These are phyloP conservation scores for Dioscorea alata DNA, from an alignment of 106 monocot genomes.

Conservation along the genomic window DNA sequence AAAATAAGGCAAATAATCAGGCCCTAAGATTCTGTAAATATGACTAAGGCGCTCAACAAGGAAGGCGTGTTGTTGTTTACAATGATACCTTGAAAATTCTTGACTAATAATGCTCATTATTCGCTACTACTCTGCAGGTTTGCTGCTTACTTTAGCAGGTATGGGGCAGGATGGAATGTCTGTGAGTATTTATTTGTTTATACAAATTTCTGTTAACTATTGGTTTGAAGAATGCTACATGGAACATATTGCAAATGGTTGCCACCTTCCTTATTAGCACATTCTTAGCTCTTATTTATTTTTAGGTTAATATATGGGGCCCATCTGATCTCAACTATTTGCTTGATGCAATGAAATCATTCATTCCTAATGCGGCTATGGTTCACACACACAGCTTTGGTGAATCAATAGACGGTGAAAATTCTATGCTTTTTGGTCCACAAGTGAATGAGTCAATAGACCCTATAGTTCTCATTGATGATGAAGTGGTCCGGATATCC, in stretches of 20 bases:
- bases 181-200: conserved; percentile 42
- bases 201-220: not conserved
- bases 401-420: conserved; percentile 13
- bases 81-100: too few species aligned
- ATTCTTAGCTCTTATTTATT: not conserved
- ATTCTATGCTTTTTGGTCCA: conserved; percentile 14
- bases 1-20: too few species aligned
- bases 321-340: conserved; percentile 91
- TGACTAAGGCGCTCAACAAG: too few species aligned
- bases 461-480: conserved; percentile 76
- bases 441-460: conserved; percentile 4
- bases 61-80: too few species aligned
- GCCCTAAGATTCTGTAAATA: too few species aligned
- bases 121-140: conserved; percentile 32
- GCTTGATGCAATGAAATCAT: conserved; percentile 85
- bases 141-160: conserved; percentile 84
- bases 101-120: too few species aligned
- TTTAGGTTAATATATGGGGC: conserved; percentile 95
- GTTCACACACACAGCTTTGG: conserved; percentile 88
- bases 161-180: conserved; percentile 97
- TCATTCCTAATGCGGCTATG: conserved; percentile 92
- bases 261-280: too few species aligned
- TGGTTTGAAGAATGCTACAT: not conserved
- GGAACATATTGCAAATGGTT: too few species aligned
- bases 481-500: conserved; percentile 83